Conservation (phyloP, 495 filamentous ascomycete species). For the Tuber microsphaerosporum region DNA sequence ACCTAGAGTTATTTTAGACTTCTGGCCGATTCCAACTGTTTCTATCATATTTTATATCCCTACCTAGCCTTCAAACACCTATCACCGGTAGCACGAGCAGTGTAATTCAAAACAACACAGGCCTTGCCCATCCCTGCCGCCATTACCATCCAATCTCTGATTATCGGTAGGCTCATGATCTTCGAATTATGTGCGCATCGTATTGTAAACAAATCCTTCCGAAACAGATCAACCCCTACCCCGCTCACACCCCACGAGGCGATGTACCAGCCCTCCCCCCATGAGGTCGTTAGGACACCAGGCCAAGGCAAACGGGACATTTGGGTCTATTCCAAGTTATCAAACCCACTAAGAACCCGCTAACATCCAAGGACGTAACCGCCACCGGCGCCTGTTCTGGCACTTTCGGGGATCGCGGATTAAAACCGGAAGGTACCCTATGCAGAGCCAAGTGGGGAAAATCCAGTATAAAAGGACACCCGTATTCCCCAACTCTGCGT, state of each 20-base stretch:
- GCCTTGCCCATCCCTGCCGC: background rate
- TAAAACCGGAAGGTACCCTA: background rate
- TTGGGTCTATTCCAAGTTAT: background rate
- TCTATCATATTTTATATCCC: background rate
- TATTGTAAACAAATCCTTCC: background rate
- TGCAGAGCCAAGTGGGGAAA: background rate
- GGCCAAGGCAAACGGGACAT: background rate
- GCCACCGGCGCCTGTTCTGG: background rate
- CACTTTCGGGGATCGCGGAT: background rate
- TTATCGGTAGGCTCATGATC: conserved; percentile 2
- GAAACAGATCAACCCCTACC: background rate
- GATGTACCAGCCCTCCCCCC: background rate
- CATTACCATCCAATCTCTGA: background rate
- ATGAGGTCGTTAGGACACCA: background rate
- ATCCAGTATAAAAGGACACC: conserved; percentile 17
- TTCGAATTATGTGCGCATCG: background rate
- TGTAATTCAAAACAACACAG: background rate
- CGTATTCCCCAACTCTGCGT: background rate
- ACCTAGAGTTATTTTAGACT: background rate
- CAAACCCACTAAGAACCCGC: background rate
- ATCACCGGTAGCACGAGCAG: background rate
- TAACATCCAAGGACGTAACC: background rate
- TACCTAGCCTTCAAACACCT: background rate
- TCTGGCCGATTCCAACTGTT: background rate
- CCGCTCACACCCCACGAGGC: background rate